Percentiles rank a stretch among this genome's conserved stretches.
Conservation (phyloP, 2,329 filamentous ascomycete species). For the Lomentospora prolificans region DNA sequence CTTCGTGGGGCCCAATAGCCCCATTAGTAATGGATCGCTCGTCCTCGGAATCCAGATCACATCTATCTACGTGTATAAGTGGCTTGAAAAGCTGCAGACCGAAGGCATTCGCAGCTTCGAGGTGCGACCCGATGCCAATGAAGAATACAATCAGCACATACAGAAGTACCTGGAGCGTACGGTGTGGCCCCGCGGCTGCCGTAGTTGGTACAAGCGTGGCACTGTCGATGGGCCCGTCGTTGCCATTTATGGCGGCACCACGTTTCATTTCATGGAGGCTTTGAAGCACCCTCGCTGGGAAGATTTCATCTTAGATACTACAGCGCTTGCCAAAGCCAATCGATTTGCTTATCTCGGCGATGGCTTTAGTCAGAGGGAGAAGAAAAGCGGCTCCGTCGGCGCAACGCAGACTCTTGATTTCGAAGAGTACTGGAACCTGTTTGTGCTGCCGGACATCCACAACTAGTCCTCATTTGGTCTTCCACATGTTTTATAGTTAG, state of each 20-base stretch:
- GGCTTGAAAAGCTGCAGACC: conserved; percentile 54
- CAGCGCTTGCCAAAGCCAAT: conserved; percentile 29
- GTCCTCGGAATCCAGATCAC: conserved; percentile 59
- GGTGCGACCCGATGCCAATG: conserved; percentile 47
- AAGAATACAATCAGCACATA: conserved; percentile 53
- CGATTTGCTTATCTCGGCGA: conserved; percentile 57
- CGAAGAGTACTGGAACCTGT: conserved; percentile 10
- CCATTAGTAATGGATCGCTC: conserved; percentile 53
- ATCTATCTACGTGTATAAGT: conserved; percentile 54
- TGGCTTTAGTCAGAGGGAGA: conserved; percentile 43
- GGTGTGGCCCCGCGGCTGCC: conserved; percentile 52
- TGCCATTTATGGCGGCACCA: conserved; percentile 61
- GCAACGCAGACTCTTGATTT: conserved; percentile 9
- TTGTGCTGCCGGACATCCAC: conserved; percentile 8
- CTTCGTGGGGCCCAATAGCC: conserved; percentile 49
- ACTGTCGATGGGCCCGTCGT: conserved; percentile 52
- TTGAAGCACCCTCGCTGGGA: conserved; percentile 44
- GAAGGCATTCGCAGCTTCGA: conserved; percentile 56
- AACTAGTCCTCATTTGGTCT: no score
- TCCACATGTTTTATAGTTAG: no score
- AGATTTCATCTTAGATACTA: conserved; percentile 41
- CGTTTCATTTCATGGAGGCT: conserved; percentile 49
- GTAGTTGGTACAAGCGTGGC: conserved; percentile 63
- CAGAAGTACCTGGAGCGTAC: conserved; percentile 45
- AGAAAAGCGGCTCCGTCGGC: conserved; percentile 1